Base-by-base conservation (phyloP, 2,329 filamentous ascomycete species). In the Cryphonectria radicalis region DNA sequence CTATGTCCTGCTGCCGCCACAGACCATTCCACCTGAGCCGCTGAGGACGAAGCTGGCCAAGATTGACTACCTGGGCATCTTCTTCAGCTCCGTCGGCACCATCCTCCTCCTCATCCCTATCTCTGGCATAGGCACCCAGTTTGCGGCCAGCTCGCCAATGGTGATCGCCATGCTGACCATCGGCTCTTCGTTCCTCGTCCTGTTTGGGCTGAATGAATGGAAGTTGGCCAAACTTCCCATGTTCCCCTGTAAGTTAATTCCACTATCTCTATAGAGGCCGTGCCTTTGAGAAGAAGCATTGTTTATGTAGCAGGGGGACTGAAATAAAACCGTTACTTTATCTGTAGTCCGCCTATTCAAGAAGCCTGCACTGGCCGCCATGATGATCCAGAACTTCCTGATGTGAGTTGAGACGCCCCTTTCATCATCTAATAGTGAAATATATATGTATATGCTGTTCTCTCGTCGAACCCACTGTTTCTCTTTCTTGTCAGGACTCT, bases 21-120 rank as follows among this genome's bases (percentile, higher is more conserved):
- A 87, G 0, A 87, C 83, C 32, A 71, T 71, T 13, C 71, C 71
- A 6, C 66, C 71, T 13, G 71, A 73, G 3, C 81, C 80, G 0
- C 85, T 83, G 69, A 82, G 82, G 82, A 82, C 85, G 60, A 87
- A 85, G 63, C 75, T 88, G 32, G 80, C 79, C 64, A 87, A 86
- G 60, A 88, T 91, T 69, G 90, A 92, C 77, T 89, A 86, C 73
- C 84, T 81, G 35, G 90, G 90, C 1, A 81, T 89, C 1, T 70
- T 90, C 14, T 82, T 84, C 3, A 87, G 85, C 4, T 87, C 87
- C 0, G 79, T 85, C 8, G 88, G 85, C 0, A 85, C 90, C 40
- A 85, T 91, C 13, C 82, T 91, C 17, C 74, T 92, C 1, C 81
- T 92, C 25, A 89, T 92, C 62, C 90, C 90, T 0, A 85, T 92